Evolutionary conservation across 2,329 filamentous ascomycete species (phyloP).

Genomic region (Triangularia setosa): DNA sequence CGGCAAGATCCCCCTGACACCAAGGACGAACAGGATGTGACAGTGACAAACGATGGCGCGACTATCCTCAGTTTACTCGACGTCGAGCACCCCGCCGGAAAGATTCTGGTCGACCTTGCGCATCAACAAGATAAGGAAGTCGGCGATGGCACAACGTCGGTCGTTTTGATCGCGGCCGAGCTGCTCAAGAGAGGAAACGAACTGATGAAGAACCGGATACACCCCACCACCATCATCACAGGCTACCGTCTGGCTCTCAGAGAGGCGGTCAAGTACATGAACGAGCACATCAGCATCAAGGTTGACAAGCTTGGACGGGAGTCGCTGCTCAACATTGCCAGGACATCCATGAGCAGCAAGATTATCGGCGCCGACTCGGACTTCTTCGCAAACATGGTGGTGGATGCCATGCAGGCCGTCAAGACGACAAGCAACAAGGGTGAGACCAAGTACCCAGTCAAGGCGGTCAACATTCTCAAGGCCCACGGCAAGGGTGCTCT

Average conservation of each 20-base stretch:
- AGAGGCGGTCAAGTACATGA: slow-evolving; percentile 98
- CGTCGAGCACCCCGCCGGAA: slow-evolving; percentile 95
- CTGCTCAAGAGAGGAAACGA: slow-evolving; percentile 92
- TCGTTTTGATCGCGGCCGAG: slow-evolving; percentile 95
- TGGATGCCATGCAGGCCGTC: slow-evolving; percentile 92
- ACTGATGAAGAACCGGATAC: slow-evolving; percentile 99
- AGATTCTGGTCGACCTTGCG: slow-evolving; percentile 95
- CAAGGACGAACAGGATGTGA: slow-evolving; percentile 67
- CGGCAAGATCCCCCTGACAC: slow-evolving; percentile 18
- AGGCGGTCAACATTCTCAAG: slow-evolving; percentile 98
- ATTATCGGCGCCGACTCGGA: slow-evolving; percentile 94
- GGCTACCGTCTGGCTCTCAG: slow-evolving; percentile 92
- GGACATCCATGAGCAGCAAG: slow-evolving; percentile 99
- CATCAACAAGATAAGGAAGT: slow-evolving; percentile 99
- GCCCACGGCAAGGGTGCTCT: slow-evolving; percentile 89
- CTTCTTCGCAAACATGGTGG: slow-evolving; percentile 96
- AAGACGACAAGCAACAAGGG: slow-evolving; percentile 87
- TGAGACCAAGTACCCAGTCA: slow-evolving; percentile 95
- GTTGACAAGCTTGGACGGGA: slow-evolving; percentile 89
- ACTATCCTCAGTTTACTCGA: slow-evolving; percentile 94
- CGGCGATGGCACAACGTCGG: slow-evolving; percentile 95
- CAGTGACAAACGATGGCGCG: slow-evolving; percentile 96
- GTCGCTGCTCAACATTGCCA: slow-evolving; percentile 89
- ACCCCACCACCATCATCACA: slow-evolving; percentile 98
- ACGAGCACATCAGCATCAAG: slow-evolving; percentile 95